Percentiles rank a stretch among this genome's conserved stretches.
Evolutionary conservation across 139 green algal species (phyloP).

Genomic region (Chlorella sp.): DNA sequence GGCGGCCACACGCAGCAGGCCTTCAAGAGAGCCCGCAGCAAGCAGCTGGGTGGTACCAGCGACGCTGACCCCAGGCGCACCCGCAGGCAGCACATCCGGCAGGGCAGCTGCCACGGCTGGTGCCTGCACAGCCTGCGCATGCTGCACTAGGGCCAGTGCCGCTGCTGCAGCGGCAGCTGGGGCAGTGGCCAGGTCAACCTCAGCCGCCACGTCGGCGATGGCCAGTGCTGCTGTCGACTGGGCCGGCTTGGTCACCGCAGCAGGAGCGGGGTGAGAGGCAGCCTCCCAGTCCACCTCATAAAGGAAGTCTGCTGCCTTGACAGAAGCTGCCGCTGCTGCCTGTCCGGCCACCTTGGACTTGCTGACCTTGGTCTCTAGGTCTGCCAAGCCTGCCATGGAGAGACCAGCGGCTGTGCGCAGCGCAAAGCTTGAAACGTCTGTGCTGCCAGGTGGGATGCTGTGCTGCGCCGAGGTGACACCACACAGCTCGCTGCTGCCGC

Average conservation of each 20-base stretch:
- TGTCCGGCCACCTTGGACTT: constrained; percentile 20
- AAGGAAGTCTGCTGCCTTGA: constrained; percentile 43
- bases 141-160: constrained; percentile 21
- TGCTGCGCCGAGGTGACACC: constrained; percentile 35
- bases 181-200: not conserved
- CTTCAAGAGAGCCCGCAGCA: constrained; percentile 37
- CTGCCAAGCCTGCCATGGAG: constrained; percentile 18
- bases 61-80: not conserved
- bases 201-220: not conserved
- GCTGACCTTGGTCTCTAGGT: constrained; percentile 39
- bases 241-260: not conserved
- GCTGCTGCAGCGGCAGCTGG: not conserved
- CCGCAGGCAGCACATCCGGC: not conserved
- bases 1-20: constrained; percentile 45
- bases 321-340: not conserved
- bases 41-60: not conserved
- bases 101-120: not conserved
- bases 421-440: constrained; percentile 35
- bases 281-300: constrained; percentile 43
- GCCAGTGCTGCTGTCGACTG: not conserved
- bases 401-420: constrained; percentile 4
- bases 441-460: not conserved
- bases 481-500: constrained; percentile 8
- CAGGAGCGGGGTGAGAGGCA: constrained; percentile 8
- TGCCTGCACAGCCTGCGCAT: not conserved